Conservation (phyloP, 352 stramenopile species). For the Saprolegnia parasitica region DNA sequence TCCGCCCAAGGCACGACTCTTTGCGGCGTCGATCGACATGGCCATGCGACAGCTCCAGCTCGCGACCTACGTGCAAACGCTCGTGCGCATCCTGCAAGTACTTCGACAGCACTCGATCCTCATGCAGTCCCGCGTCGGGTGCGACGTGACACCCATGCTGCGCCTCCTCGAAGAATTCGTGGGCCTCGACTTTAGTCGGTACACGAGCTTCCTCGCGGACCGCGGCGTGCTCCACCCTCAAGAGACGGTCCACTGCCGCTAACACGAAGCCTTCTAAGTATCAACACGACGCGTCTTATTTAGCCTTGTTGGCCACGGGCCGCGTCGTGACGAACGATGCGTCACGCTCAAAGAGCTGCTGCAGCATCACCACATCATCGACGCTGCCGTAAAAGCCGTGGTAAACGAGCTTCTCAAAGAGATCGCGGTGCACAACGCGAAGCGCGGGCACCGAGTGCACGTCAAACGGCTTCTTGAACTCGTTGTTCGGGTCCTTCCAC, state of each 20-base stretch:
- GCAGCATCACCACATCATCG: conserved; percentile 10
- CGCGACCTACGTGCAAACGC: conserved; percentile 48
- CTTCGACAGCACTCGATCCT: conserved; percentile 59
- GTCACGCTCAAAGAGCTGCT: conserved; percentile 17
- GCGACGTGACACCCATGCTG: conserved; percentile 52
- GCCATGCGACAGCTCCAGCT: conserved; percentile 49
- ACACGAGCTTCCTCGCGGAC: conserved; percentile 59
- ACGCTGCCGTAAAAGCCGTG: conserved; percentile 1
- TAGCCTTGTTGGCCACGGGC: too few relatives aligned
- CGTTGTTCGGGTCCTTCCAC: conserved; percentile 51
- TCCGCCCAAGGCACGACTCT: conserved; percentile 35
- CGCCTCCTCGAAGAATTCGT: conserved; percentile 68
- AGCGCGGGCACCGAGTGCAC: not conserved
- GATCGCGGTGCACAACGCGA: not conserved
- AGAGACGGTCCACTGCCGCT: not conserved
- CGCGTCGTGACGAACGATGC: not conserved
- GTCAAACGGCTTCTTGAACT: conserved; percentile 39
- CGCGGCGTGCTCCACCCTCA: conserved; percentile 38
- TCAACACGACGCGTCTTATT: not conserved
- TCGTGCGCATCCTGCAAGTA: conserved; percentile 49
- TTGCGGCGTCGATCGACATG: conserved; percentile 29
- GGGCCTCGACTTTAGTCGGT: conserved; percentile 58
- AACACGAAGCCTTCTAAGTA: not conserved
- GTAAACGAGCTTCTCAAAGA: conserved; percentile 19
- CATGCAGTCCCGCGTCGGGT: conserved; percentile 43